Evolutionary conservation across 306 rosid species (phyloP).

Genomic region (Lathyrus oleraceus): DNA sequence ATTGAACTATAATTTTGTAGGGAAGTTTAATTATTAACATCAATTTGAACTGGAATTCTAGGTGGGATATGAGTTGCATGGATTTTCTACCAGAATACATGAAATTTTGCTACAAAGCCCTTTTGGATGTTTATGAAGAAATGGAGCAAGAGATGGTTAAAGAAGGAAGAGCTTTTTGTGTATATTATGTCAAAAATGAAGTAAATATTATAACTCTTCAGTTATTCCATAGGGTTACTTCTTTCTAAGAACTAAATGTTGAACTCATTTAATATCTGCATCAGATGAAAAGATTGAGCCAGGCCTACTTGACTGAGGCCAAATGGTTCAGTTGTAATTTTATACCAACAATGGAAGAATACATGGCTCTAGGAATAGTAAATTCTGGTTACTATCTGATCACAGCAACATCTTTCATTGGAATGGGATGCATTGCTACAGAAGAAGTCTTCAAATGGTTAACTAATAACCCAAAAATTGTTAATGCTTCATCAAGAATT

Average conservation of each 20-base stretch:
- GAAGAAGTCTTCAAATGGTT: conserved; percentile 5
- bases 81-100: conserved; percentile 35
- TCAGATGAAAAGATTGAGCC: neutral
- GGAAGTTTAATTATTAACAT: no score
- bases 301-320: neutral
- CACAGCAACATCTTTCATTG: neutral
- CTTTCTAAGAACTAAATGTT: neutral
- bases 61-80: conserved; percentile 33
- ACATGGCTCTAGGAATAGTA: neutral
- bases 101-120: conserved; percentile 10
- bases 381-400: neutral
- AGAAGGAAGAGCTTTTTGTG: conserved; percentile 13
- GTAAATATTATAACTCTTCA: no score
- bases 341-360: conserved; percentile 13
- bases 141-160: conserved; percentile 32
- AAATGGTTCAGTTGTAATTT: neutral
- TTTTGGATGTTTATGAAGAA: conserved; percentile 32
- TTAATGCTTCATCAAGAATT: neutral
- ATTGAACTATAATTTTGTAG: neutral
- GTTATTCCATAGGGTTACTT: no score
- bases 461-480: neutral
- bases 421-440: conserved; percentile 16
- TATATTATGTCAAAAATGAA: no score
- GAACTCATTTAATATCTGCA: neutral
- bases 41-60: neutral